A percentile compares a stretch with the other conserved stretches of the same genome.
phyloP scores from a whole-genome alignment of 257 asterid species.

The Solanum chaucha region DNA sequence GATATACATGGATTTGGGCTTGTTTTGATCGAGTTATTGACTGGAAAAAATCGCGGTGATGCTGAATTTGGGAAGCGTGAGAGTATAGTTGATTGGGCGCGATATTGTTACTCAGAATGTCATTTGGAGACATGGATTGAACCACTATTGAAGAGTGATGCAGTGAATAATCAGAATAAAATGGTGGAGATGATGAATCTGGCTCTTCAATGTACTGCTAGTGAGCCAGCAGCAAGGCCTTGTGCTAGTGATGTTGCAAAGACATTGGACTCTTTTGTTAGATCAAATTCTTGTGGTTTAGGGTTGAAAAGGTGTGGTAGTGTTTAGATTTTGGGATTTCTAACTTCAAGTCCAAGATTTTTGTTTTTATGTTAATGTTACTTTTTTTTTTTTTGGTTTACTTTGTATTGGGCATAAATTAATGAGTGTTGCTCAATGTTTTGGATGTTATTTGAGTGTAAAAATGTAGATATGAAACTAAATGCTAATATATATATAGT shows the following conservation, averaged over 20 bases:
- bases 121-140: slow-evolving; percentile 75
- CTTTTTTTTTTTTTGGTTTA: neutral
- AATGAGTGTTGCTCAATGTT: slow-evolving; percentile 18
- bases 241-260: slow-evolving; percentile 29
- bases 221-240: slow-evolving; percentile 58
- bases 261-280: slow-evolving; percentile 34
- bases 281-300: slow-evolving; percentile 35
- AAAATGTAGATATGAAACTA: slow-evolving; percentile 7
- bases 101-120: slow-evolving; percentile 76
- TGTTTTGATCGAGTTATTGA: slow-evolving; percentile 54
- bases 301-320: slow-evolving; percentile 28
- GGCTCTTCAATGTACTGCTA: slow-evolving; percentile 72
- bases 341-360: slow-evolving; percentile 9
- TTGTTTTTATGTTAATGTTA: neutral
- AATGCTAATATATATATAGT: neutral
- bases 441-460: slow-evolving; percentile 26
- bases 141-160: slow-evolving; percentile 24
- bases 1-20: slow-evolving; percentile 63
- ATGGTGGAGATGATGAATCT: slow-evolving; percentile 70
- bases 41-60: slow-evolving; percentile 53
- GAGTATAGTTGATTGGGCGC: slow-evolving; percentile 67
- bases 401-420: neutral
- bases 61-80: slow-evolving; percentile 39
- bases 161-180: slow-evolving; percentile 22
- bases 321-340: slow-evolving; percentile 7